Base-by-base conservation (phyloP, 179 eudicot genomes). In the Spinacia oleracea region DNA sequence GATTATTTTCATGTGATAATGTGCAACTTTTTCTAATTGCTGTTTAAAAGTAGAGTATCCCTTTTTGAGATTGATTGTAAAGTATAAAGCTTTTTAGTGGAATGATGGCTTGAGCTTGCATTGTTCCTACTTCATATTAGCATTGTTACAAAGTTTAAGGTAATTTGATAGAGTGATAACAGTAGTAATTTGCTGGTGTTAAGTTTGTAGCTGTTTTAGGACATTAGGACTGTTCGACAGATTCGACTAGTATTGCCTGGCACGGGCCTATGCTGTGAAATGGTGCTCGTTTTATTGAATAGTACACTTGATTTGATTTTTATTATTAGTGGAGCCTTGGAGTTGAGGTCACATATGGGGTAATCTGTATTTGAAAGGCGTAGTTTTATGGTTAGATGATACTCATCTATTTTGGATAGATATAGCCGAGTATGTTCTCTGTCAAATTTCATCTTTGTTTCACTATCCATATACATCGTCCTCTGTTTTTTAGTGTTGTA, bases 401-500 rank as follows among this genome's bases (percentile, higher is more conserved):
- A 40, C 45, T 43, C 62, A 32, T 51, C 75, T 72, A 32, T 48
- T 31, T 32, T 51, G 20, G 62, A 53, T 72, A 72, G 62, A 56
- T 15, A 14, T 38, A 35, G 70, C 35, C n/a, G 25, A 38, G 40
- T 67, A 38, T 78, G 34, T 48, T 72, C 50, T 15, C 68, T 58
- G 40, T 70, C 12, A 56, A 56, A 20, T 31, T 32, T 43, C 66
- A 42, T 58, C 43, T 70, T 78, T 78, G 70, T 72, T 42, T 51
- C 25, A 43, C 34, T 70, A 50, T 79, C 73, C 25, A 51, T 53
- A n/a, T 70, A 20, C 5, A 16, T 0, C 34, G 74, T 56, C 46
- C 48, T 60, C 72, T 40, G 66, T 46, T 38, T 64, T 42, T 20
- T 23, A 66, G 42, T 63, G 58, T 48, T 75, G 73, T 75, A 75